phyloP scores from a whole-genome alignment of 1,284 basidiomycete genomes.

The Porogramme epimiltina region DNA sequence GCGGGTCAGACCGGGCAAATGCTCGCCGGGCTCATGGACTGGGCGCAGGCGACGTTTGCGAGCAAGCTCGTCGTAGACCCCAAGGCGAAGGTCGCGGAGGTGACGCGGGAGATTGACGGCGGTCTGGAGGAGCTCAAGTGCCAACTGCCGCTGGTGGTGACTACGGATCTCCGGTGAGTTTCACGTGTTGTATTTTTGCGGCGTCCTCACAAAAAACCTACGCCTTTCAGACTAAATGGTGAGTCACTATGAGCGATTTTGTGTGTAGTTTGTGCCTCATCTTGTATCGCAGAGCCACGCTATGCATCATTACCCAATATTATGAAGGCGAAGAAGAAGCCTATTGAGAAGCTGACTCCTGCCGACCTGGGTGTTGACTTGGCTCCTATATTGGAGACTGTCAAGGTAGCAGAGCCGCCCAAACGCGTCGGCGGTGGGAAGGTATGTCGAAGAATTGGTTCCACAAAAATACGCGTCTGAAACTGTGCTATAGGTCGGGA shows the following conservation, averaged over 20 bases:
- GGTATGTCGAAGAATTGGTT: slow-evolving; percentile 44
- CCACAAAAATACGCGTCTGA: too few relatives aligned
- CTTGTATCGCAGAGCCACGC: slow-evolving; percentile 70
- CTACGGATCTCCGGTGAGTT: slow-evolving; percentile 88
- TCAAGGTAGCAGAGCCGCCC: slow-evolving; percentile 92
- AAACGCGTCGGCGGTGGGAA: slow-evolving; percentile 92
- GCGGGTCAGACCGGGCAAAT: slow-evolving; percentile 97
- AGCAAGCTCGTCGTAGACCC: slow-evolving; percentile 85
- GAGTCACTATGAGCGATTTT: slow-evolving; percentile 11
- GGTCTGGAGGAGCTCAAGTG: slow-evolving; percentile 86
- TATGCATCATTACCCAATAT: slow-evolving; percentile 95
- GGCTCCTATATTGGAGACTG: slow-evolving; percentile 80
- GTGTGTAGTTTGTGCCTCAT: background rate
- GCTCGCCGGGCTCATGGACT: slow-evolving; percentile 91
- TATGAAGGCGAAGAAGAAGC: slow-evolving; percentile 99
- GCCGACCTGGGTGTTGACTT: slow-evolving; percentile 85
- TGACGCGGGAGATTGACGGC: slow-evolving; percentile 95
- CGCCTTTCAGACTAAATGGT: slow-evolving; percentile 57
- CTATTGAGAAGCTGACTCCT: slow-evolving; percentile 83
- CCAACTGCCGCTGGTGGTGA: slow-evolving; percentile 85
- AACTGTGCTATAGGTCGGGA: slow-evolving; percentile 61
- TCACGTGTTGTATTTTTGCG: background rate
- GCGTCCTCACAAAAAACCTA: background rate
- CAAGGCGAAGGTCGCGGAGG: slow-evolving; percentile 66
- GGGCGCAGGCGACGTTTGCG: slow-evolving; percentile 96